Conservation (phyloP, 2,329 filamentous ascomycete species). For the Fusarium ambrosium region DNA sequence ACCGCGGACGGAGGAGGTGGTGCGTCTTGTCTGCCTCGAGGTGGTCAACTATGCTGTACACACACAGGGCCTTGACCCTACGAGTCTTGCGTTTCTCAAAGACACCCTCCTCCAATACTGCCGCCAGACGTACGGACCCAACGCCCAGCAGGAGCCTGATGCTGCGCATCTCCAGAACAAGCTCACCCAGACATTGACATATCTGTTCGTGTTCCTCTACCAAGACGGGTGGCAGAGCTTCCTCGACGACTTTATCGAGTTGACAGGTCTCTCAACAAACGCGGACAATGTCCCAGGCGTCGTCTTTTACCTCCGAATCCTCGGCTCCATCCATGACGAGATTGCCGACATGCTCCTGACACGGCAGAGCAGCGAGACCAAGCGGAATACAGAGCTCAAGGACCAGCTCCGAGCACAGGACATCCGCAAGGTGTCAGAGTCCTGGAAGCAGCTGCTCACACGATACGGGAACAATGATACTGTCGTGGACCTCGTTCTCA, state of each 20-base stretch:
- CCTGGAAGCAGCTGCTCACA: slow-evolving; percentile 91
- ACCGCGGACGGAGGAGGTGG: slow-evolving; percentile 83
- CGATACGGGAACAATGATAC: slow-evolving; percentile 80
- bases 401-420: slow-evolving; percentile 89
- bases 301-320: slow-evolving; percentile 87
- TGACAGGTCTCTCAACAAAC: slow-evolving; percentile 76
- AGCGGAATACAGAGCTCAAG: slow-evolving; percentile 90
- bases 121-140: slow-evolving; percentile 77
- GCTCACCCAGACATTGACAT: slow-evolving; percentile 94
- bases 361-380: slow-evolving; percentile 82
- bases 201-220: slow-evolving; percentile 91
- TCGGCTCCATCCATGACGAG: slow-evolving; percentile 94
- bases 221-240: slow-evolving; percentile 88
- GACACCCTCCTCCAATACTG: slow-evolving; percentile 87
- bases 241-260: slow-evolving; percentile 86
- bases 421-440: slow-evolving; percentile 86
- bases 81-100: slow-evolving; percentile 81
- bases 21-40: slow-evolving; percentile 90
- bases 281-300: slow-evolving; percentile 81
- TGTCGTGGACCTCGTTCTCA: slow-evolving; percentile 89
- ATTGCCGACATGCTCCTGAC: slow-evolving; percentile 93
- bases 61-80: slow-evolving; percentile 79
- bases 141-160: slow-evolving; percentile 73
- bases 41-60: slow-evolving; percentile 94
- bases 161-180: slow-evolving; percentile 91